phyloP scores from a whole-genome alignment of 2,329 filamentous ascomycete species.

The Aspergillus japonicus region DNA sequence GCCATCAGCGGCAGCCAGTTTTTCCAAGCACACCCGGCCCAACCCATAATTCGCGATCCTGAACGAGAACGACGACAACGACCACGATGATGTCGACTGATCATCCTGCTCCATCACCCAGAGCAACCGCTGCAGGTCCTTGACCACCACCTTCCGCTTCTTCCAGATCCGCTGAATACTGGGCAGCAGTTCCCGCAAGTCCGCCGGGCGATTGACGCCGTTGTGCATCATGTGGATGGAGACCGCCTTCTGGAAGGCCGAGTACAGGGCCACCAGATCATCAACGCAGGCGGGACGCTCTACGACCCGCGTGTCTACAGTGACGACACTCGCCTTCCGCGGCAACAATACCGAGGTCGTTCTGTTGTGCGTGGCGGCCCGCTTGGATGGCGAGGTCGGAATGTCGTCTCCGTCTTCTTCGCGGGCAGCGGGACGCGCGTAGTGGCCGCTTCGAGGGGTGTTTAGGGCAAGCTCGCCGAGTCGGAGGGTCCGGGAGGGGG shows the following conservation, averaged over 20 bases:
- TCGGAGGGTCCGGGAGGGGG: conserved; percentile 36
- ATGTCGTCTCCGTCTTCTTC: not conserved
- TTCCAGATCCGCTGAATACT: conserved; percentile 69
- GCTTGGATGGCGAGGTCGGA: conserved; percentile 30
- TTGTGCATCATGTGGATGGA: conserved; percentile 69
- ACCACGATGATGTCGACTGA: conserved; percentile 11
- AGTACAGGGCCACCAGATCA: conserved; percentile 64
- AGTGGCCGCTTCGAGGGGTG: conserved; percentile 33
- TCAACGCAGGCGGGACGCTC: conserved; percentile 29
- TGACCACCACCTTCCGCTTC: conserved; percentile 63
- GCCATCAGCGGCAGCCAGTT: conserved; percentile 12
- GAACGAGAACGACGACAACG: conserved; percentile 24
- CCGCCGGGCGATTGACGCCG: conserved; percentile 61
- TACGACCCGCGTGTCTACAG: not conserved
- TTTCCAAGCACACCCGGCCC: conserved; percentile 41
- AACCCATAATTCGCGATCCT: conserved; percentile 43
- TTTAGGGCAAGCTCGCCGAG: conserved; percentile 33
- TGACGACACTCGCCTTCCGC: not conserved
- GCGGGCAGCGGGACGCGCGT: conserved; percentile 8
- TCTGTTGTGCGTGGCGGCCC: not conserved
- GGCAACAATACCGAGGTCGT: not conserved
- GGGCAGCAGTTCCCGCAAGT: conserved; percentile 61
- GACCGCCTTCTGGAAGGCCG: conserved; percentile 66
- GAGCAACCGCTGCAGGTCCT: conserved; percentile 66
- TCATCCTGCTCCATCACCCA: conserved; percentile 55